A percentile compares a stretch with the other conserved stretches of the same genome.
Conservation (phyloP, 2,329 filamentous ascomycete genomes). For the Hypoxylon sp. region DNA sequence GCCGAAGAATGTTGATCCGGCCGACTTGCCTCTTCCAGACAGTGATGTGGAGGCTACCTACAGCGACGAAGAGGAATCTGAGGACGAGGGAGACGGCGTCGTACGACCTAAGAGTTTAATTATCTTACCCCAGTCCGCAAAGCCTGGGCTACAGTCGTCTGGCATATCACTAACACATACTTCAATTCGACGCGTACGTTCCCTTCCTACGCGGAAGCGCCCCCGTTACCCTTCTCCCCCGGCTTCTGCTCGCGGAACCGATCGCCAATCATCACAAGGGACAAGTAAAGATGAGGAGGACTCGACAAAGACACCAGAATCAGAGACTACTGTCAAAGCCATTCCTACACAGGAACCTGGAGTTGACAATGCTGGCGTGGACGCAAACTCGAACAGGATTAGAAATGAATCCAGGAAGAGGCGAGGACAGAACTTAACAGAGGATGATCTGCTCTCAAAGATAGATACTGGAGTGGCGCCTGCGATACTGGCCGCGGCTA, state of each 20-base stretch:
- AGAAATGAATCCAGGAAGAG: neutral
- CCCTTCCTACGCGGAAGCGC: constrained; percentile 48
- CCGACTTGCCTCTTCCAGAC: constrained; percentile 77
- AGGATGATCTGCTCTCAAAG: constrained; percentile 32
- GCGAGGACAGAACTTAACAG: constrained; percentile 14
- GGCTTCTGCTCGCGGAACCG: constrained; percentile 6
- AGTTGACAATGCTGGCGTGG: neutral
- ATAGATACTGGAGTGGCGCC: constrained; percentile 32
- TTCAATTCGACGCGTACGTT: constrained; percentile 52
- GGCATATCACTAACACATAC: constrained; percentile 49
- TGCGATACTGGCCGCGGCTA: constrained; percentile 34
- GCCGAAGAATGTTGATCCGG: constrained; percentile 60
- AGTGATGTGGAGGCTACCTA: constrained; percentile 75
- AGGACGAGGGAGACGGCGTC: constrained; percentile 57
- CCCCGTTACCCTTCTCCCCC: constrained; percentile 36
- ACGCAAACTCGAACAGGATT: constrained; percentile 1
- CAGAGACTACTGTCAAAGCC: neutral
- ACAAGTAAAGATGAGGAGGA: constrained; percentile 7
- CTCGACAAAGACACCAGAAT: neutral
- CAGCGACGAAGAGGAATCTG: constrained; percentile 73
- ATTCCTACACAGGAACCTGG: constrained; percentile 6
- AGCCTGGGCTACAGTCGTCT: constrained; percentile 47
- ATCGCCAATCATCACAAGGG: neutral
- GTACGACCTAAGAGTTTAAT: constrained; percentile 65
- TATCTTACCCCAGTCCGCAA: constrained; percentile 51